Evolutionary conservation across 176 grass and related monocot genomes (phyloP).

Genomic region (Luzula sylvatica): DNA sequence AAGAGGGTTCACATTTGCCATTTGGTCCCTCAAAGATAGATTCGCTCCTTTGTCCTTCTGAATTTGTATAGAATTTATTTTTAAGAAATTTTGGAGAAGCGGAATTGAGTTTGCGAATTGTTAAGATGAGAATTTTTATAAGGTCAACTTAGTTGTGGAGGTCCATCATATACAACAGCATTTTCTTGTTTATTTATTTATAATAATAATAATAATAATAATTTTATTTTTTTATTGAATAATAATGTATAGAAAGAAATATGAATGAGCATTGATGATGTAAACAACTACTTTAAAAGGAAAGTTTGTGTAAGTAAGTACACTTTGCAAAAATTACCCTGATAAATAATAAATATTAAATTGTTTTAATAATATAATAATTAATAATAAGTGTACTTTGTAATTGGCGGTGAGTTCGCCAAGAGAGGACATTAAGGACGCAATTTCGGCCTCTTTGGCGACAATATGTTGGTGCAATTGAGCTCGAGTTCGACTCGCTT

Average conservation of each 20-base stretch:
- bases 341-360: too few relatives aligned
- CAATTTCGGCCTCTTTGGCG: slow-evolving; percentile 83
- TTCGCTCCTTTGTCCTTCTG: slow-evolving; percentile 64
- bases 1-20: slow-evolving; percentile 40
- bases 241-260: too few relatives aligned
- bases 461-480: slow-evolving; percentile 77
- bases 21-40: slow-evolving; percentile 58
- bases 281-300: too few relatives aligned
- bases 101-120: not conserved
- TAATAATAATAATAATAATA: not conserved
- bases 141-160: slow-evolving; percentile 15
- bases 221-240: too few relatives aligned
- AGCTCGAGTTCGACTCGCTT: slow-evolving; percentile 63
- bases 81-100: slow-evolving; percentile 11
- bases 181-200: slow-evolving; percentile 10
- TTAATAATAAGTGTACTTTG: too few relatives aligned
- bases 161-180: slow-evolving; percentile 10
- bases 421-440: slow-evolving; percentile 62
- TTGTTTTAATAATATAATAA: too few relatives aligned
- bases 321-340: too few relatives aligned
- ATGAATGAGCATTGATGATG: too few relatives aligned
- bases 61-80: slow-evolving; percentile 14
- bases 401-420: slow-evolving; percentile 60
- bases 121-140: not conserved
- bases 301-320: too few relatives aligned